Evolutionary conservation across 2,329 filamentous ascomycete genomes (phyloP), one percentile per base, ranked within the genome.

Genomic region (Calonectria leucothoes): DNA sequence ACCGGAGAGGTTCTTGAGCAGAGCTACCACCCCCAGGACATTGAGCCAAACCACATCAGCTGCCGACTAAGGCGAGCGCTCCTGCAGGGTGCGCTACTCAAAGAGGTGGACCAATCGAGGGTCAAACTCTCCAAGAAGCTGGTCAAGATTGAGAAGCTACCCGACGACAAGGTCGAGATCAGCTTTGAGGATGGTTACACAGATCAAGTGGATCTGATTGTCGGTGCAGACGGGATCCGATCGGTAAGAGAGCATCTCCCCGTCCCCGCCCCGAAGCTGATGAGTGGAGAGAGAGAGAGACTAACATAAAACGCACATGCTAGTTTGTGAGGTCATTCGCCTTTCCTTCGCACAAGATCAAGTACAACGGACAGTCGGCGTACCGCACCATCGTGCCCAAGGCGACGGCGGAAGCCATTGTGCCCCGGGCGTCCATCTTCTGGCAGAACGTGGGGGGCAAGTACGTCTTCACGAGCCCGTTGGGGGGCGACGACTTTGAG

Each of bases 181-280:
- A 59, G 70, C 0, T 91, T 91, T 70, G 82, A 86, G 15, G 88
- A 91, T 74, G 85, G 85, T 4, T 78, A 76, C 6, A 66, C 57
- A 0, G 84, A 84, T 3, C 79, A 83, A 20, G 84, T 84, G 3
- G 88, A 89, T 73, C 78, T 90, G 0, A 83, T 90, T 1, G 84
- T 91, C 2, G 89, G 88, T 0, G 89, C 87, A 6, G 88, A 91
- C 76, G 88, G 89, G 3, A 89, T 90, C 66, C 85, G 87, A 70
- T 89, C 88, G 6, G 85, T 88, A 75, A 42, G 81, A 20, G 27
- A 20, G 3, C 39, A 25, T 23, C 3, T 72, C 17, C 17, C 11
- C n/a, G n/a, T n/a, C n/a, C n/a, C n/a, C n/a, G n/a, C n/a, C 3
- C 27, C 10, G 5, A 48, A 11, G 3, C 5, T 49, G 4, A 12